A percentile compares a stretch with the other conserved stretches of the same genome.
Conservation (phyloP, 371 early-diverging fungal genomes). For the Syncephalastrum monosporum region DNA sequence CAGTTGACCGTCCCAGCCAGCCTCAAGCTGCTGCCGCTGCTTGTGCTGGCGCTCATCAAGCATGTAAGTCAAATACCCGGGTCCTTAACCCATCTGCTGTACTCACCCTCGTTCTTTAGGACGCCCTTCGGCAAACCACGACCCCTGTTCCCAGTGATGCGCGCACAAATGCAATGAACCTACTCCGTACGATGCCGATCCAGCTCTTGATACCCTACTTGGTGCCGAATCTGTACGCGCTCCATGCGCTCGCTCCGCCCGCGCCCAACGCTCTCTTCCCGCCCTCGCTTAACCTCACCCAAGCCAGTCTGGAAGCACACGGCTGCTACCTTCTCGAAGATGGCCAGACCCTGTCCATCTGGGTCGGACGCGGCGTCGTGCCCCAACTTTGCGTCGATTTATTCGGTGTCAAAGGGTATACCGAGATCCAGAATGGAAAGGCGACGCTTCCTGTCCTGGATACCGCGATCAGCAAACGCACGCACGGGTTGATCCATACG, state of each 20-base stretch:
- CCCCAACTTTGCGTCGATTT: constrained; percentile 74
- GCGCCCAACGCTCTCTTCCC: constrained; percentile 62
- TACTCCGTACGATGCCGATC: constrained; percentile 73
- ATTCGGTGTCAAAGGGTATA: constrained; percentile 61
- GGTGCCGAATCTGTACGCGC: constrained; percentile 78
- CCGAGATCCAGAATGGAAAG: constrained; percentile 62
- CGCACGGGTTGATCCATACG: constrained; percentile 56
- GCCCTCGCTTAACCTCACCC: constrained; percentile 75
- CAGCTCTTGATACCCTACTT: constrained; percentile 73
- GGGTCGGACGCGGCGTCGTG: constrained; percentile 80
- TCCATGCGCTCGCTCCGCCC: constrained; percentile 78
- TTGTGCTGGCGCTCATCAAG: constrained; percentile 81
- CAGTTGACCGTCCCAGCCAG: constrained; percentile 84
- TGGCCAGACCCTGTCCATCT: constrained; percentile 80
- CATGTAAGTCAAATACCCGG: constrained; percentile 35
- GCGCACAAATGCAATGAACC: constrained; percentile 67
- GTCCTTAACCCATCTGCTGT: neutral
- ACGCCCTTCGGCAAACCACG: constrained; percentile 53
- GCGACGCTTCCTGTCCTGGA: constrained; percentile 59
- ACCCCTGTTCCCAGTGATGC: constrained; percentile 68
- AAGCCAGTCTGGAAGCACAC: constrained; percentile 80
- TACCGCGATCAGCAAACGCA: constrained; percentile 55
- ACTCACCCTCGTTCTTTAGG: constrained; percentile 20
- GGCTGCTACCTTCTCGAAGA: constrained; percentile 87
- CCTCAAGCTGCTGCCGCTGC: constrained; percentile 79